Evolutionary conservation across 139 green algal species (phyloP), one percentile per base, ranked within the genome.

Genomic region (Chlorella vulgaris): DNA sequence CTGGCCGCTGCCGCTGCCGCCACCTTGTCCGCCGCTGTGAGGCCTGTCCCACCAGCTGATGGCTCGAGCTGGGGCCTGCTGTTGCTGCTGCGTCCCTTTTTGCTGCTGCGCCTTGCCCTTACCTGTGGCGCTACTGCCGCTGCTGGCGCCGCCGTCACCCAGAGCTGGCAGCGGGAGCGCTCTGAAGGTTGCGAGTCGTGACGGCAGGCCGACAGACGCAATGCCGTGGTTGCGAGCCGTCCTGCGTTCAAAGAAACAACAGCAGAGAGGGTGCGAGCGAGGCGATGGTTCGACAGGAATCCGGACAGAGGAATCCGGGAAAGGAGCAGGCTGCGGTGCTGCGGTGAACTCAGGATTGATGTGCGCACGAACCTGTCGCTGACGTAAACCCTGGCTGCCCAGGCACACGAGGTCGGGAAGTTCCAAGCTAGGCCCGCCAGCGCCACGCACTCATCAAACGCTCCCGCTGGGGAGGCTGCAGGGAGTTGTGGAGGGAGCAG

Each of bases 361-460:
- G 47, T 26, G 8, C 65, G 13, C 40, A 21, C 76, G 84, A 80
- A 90, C 88, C 78, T 91, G 88, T 94, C 94, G 85, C 90, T 95
- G n/a, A 98, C 94, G 47, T 93, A 97, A 31, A 98, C 95, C 13
- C 91, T 80, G 1, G 91, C 92, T 5, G 96, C 96, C 96, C 94
- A 99, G 8, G 96, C 96, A 74, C 95, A 98, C 0, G 96, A 99
- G 26, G 93, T 96, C 7, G 96, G 96, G 1, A 92, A 88, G 83
- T 99, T 95, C 96, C 96, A 99, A 7, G 97, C 94, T 15, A 99
- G 91, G 1, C 96, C 96, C 1, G 91, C 90, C 58, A 99, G 83
- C 0, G 87, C 91, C 22, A 98, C 94, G 33, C 96, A 82, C 91
- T 99, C 96, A 50, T 98, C 94, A 86, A 99, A 98, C 3, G 84